These are phyloP conservation scores for Quercus alba DNA, from an alignment of 306 rosid genomes.

Conservation along the genomic window DNA sequence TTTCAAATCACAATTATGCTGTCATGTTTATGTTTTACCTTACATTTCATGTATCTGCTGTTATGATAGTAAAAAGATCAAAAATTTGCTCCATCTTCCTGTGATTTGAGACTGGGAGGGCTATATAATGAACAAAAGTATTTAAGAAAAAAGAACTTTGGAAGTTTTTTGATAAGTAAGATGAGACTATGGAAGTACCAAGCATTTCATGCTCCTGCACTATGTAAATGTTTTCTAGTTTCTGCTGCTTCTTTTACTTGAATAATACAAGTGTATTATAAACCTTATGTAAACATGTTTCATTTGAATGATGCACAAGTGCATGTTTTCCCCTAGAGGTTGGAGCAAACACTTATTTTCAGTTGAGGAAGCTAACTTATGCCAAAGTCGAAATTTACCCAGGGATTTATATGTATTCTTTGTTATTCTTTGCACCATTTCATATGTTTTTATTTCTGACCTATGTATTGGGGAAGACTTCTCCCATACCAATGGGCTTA, in stretches of 20 bases:
- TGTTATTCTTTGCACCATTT: background rate
- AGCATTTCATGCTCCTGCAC: no score
- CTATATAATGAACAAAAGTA: no score
- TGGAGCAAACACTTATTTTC: background rate
- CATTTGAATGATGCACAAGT: background rate
- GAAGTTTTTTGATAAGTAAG: no score
- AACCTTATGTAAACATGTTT: no score
- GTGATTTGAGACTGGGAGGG: no score
- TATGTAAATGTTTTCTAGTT: no score
- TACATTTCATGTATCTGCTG: background rate
- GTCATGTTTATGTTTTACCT: background rate
- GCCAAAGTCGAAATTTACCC: conserved; percentile 3
- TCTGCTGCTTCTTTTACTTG: no score
- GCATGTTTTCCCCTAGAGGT: background rate
- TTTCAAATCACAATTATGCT: background rate
- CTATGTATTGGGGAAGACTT: conserved; percentile 7
- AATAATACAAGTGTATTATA: no score
- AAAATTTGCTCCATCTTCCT: no score
- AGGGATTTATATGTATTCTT: background rate
- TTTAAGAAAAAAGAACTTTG: no score
- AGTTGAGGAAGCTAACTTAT: background rate
- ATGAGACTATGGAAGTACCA: no score
- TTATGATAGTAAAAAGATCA: background rate
- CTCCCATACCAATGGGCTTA: conserved; percentile 5
- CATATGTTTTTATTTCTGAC: conserved; percentile 11